These are phyloP conservation scores for Astrothelium subdiscretum DNA, from an alignment of 495 filamentous ascomycete species.

Conservation along the genomic window DNA sequence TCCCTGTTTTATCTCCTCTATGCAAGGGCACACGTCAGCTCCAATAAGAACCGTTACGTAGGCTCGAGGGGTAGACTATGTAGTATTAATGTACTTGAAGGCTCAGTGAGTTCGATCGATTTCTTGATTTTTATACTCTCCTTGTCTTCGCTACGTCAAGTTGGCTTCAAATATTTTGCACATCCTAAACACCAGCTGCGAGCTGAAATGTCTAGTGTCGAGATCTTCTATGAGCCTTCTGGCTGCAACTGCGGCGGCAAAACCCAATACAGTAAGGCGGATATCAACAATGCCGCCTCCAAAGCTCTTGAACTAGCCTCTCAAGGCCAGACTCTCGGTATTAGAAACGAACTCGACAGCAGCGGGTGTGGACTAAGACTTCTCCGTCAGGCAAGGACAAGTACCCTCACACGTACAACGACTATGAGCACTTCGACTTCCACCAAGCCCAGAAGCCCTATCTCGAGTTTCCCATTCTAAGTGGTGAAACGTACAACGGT, in stretches of 20 bases:
- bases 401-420: slow-evolving; percentile 24
- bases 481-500: slow-evolving; percentile 11
- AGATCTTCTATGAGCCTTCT: slow-evolving; percentile 6
- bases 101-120: background rate
- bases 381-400: slow-evolving; percentile 15
- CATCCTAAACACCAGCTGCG: background rate
- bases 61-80: background rate
- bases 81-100: background rate
- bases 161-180: background rate
- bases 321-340: slow-evolving; percentile 11
- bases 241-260: slow-evolving; percentile 15
- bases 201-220: background rate
- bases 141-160: background rate
- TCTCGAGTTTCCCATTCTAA: slow-evolving; percentile 21
- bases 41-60: background rate
- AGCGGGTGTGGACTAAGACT: background rate
- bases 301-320: slow-evolving; percentile 15
- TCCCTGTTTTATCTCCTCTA: background rate
- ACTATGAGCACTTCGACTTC: slow-evolving; percentile 23
- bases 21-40: background rate
- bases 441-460: slow-evolving; percentile 19
- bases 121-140: background rate
- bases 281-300: slow-evolving; percentile 14
- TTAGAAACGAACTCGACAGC: background rate
- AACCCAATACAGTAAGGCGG: slow-evolving; percentile 5